A percentile compares a stretch with the other conserved stretches of the same genome.
Conservation (phyloP, 169 alveolate genomes). For the Cryptosporidium viatorum region DNA sequence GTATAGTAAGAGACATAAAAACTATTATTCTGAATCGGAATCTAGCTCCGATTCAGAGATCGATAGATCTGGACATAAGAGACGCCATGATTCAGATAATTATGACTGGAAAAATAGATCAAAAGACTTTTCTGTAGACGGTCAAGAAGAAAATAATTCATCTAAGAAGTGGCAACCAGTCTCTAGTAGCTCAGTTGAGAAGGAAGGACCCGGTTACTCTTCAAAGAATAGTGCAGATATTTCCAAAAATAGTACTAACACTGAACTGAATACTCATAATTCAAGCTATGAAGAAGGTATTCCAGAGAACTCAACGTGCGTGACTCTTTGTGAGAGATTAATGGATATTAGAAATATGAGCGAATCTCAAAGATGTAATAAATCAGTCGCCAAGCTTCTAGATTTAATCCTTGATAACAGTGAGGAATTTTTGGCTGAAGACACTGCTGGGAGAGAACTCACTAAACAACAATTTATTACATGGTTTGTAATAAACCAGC, state of each 20-base stretch:
- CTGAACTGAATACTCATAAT: background rate
- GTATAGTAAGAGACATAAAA: constrained; percentile 24
- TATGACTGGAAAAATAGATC: constrained; percentile 18
- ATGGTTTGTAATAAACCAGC: constrained; percentile 72
- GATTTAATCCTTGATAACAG: constrained; percentile 35
- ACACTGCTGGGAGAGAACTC: constrained; percentile 64
- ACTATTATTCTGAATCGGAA: constrained; percentile 54
- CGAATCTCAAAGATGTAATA: constrained; percentile 60
- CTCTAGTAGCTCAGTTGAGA: constrained; percentile 25
- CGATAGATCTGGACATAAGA: constrained; percentile 4
- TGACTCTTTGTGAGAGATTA: constrained; percentile 55
- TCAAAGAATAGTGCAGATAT: constrained; percentile 19
- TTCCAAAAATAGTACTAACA: background rate
- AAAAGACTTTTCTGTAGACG: constrained; percentile 9
- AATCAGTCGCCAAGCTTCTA: constrained; percentile 33
- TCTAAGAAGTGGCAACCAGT: constrained; percentile 24
- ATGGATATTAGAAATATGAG: constrained; percentile 56
- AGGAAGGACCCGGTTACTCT: constrained; percentile 6
- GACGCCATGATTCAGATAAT: constrained; percentile 29
- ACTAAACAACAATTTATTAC: constrained; percentile 74
- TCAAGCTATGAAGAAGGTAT: background rate
- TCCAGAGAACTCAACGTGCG: constrained; percentile 43
- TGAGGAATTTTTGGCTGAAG: constrained; percentile 66
- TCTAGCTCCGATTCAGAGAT: constrained; percentile 17
- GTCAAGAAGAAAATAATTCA: constrained; percentile 9